These are phyloP conservation scores for Hirschioporus abietinus DNA, from an alignment of 768 basidiomycete species.

Conservation along the genomic window DNA sequence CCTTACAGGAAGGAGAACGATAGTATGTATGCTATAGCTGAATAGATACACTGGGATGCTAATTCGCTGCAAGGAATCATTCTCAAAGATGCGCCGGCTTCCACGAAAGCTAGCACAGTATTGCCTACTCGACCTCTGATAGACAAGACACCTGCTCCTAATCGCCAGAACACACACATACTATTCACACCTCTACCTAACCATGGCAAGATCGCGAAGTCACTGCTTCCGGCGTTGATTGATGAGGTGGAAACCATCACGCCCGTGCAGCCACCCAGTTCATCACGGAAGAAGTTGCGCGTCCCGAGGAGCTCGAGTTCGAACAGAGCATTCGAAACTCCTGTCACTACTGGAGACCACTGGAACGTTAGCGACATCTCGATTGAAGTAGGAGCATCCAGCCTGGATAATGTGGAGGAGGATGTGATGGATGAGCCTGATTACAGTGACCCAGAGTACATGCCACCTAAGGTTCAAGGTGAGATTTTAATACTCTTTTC, in stretches of 20 bases:
- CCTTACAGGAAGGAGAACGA: neutral
- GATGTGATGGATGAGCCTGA: conserved; percentile 23
- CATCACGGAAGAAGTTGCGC: conserved; percentile 58
- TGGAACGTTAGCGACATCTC: conserved; percentile 72
- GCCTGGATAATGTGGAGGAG: conserved; percentile 20
- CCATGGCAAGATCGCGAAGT: conserved; percentile 30
- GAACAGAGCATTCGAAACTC: conserved; percentile 55
- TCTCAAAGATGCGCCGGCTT: neutral
- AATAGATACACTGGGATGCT: conserved; percentile 12
- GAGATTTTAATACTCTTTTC: conserved; percentile 14
- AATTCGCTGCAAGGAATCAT: too few species aligned
- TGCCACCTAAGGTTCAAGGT: conserved; percentile 50
- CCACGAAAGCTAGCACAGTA: neutral
- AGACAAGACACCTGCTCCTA: conserved; percentile 76
- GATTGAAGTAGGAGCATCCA: conserved; percentile 24
- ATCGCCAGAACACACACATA: conserved; percentile 40
- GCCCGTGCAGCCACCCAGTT: conserved; percentile 50
- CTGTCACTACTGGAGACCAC: conserved; percentile 55
- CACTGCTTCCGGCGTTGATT: conserved; percentile 20
- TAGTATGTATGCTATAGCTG: conserved; percentile 12
- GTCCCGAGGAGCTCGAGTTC: conserved; percentile 41
- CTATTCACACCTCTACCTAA: conserved; percentile 24
- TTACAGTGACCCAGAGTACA: conserved; percentile 48
- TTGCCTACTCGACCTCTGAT: conserved; percentile 44
- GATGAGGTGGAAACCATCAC: conserved; percentile 21